phyloP scores from a whole-genome alignment of 2,329 filamentous ascomycete species.

The Didymella pomorum region DNA sequence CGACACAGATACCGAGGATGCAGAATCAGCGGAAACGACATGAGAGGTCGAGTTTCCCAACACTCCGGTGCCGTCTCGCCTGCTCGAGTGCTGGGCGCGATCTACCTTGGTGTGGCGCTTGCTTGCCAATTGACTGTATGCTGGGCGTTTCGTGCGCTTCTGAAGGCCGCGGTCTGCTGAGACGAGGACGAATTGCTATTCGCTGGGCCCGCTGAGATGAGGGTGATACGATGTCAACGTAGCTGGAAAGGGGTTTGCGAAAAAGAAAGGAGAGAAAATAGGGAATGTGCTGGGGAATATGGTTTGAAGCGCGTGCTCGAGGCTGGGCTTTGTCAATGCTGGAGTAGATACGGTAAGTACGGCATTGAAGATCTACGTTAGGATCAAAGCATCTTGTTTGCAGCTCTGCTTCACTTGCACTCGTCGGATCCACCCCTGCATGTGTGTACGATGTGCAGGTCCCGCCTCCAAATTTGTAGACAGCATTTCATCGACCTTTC shows the following conservation, averaged over 20 bases:
- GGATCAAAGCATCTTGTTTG: neutral
- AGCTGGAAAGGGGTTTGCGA: neutral
- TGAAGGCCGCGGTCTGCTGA: neutral
- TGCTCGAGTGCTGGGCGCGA: neutral
- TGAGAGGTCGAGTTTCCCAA: neutral
- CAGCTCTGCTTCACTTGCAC: too few relatives aligned
- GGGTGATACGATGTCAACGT: neutral
- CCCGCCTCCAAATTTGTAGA: too few relatives aligned
- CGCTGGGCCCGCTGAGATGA: neutral
- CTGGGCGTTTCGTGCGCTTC: neutral
- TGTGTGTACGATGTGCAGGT: too few relatives aligned
- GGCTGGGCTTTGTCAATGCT: neutral
- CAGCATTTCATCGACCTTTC: neutral
- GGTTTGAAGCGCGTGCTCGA: neutral
- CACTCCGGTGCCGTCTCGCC: neutral
- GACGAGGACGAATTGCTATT: neutral
- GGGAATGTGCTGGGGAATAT: neutral
- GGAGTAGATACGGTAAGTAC: neutral
- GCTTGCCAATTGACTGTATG: neutral
- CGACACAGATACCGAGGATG: neutral
- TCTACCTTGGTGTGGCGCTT: neutral
- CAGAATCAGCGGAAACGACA: neutral
- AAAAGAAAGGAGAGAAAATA: neutral
- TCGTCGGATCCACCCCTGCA: too few relatives aligned
- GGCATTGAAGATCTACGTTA: neutral